Evolutionary conservation across 1,284 basidiomycete genomes (phyloP), one percentile per base, ranked within the genome.

Genomic region (Ustilago trichophora): DNA sequence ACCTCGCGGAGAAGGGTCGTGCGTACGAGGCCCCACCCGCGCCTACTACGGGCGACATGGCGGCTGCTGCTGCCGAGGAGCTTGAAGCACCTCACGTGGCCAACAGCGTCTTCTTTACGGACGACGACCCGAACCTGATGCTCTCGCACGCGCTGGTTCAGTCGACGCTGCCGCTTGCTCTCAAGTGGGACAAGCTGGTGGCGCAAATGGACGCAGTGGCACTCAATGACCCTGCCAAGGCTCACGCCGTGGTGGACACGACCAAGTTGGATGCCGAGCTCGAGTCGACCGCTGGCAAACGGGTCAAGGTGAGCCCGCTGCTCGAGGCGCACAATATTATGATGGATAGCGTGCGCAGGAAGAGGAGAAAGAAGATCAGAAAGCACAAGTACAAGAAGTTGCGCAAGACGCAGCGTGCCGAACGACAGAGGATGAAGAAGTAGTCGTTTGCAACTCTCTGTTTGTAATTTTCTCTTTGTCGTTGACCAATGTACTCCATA

Each of bases 371-470:
- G 65, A 80, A 81, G 77, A 81, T 81, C 66, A 64, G 75, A 52
- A 81, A 81, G 72, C 78, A 80, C 73, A 81, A 79, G 74, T 76
- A 79, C 69, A 75, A 75, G 69, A 80, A 80, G 67, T 51, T 79
- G 53, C 73, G 77, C 42, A 79, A 80, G 65, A 51, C 50, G 41
- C 76, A 79, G 55, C 73, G 78, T 35, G 73, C 74, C 5, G 74
- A 79, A 40, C 72, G 77, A 42, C 77, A 76, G 58, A 65, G 64
- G 38, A 65, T 72, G 54, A 76, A 76, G 65, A 75, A 77, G 58
- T 76, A 63, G 49, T 44, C 8, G 25, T 11, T 22, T 26, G 33
- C 26, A 12, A 13, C 33, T 12, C 4, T 22, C 22, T 26, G 13
- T 2, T 16, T 33, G 13, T 32, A 22, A 32, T 37, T 29, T 32